phyloP scores from a whole-genome alignment of 1,139 yeast genomes.

The Blastobotrys arbuscula region DNA sequence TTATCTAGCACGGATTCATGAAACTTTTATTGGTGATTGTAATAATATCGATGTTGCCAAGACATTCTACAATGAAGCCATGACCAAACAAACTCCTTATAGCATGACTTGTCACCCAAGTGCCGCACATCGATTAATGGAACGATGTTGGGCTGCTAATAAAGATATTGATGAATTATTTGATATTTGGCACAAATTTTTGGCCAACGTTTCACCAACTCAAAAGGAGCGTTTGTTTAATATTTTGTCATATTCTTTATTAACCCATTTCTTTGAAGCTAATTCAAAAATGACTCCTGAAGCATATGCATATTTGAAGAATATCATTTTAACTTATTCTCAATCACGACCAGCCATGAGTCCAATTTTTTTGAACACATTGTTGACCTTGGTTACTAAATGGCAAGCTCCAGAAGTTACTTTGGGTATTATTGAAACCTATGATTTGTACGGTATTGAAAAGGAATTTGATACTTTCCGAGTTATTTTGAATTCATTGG shows the following conservation, averaged over 20 bases:
- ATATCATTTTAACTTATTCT: constrained; percentile 53
- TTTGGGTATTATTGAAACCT: constrained; percentile 58
- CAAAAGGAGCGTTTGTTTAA: constrained; percentile 62
- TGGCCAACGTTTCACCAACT: constrained; percentile 52
- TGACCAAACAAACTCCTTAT: constrained; percentile 65
- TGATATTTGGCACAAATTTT: constrained; percentile 60
- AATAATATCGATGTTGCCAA: constrained; percentile 67
- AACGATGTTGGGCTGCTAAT: constrained; percentile 54
- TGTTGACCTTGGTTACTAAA: constrained; percentile 52
- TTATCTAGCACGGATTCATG: constrained; percentile 60
- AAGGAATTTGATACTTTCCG: constrained; percentile 72
- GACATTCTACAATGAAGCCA: constrained; percentile 67
- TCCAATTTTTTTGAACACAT: constrained; percentile 65
- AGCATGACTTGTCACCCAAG: constrained; percentile 68
- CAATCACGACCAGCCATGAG: constrained; percentile 59
- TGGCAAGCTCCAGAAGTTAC: constrained; percentile 68
- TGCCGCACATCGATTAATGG: constrained; percentile 60
- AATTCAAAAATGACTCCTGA: constrained; percentile 51
- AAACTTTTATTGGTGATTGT: constrained; percentile 76
- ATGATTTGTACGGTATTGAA: constrained; percentile 50
- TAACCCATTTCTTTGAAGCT: constrained; percentile 59
- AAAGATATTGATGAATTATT: constrained; percentile 53
- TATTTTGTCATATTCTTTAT: constrained; percentile 63
- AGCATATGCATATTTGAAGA: constrained; percentile 54
- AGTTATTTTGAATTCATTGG: constrained; percentile 69